phyloP scores from a whole-genome alignment of 2,329 filamentous ascomycete species.

The Ophiocordyceps camponoti-saundersi region DNA sequence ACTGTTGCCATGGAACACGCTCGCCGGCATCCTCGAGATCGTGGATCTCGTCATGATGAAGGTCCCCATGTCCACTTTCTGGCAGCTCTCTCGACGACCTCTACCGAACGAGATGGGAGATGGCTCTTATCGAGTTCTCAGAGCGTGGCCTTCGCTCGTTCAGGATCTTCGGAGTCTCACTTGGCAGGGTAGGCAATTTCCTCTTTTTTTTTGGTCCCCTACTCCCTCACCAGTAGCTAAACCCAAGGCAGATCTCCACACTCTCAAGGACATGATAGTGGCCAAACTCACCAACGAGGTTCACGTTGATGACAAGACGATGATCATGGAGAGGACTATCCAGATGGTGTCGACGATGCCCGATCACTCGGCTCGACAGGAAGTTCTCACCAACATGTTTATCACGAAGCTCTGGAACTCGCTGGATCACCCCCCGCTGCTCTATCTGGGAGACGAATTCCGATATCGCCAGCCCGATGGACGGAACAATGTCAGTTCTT shows the following conservation, averaged over 20 bases:
- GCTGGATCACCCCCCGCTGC: constrained; percentile 54
- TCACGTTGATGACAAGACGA: constrained; percentile 56
- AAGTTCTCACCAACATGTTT: constrained; percentile 48
- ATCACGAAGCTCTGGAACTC: constrained; percentile 54
- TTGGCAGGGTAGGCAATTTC: constrained; percentile 19
- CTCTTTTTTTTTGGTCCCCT: no score
- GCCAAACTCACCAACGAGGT: constrained; percentile 45
- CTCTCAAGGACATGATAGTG: constrained; percentile 43
- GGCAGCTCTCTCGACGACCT: constrained; percentile 36
- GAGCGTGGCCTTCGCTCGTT: constrained; percentile 31
- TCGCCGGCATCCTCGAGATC: not conserved
- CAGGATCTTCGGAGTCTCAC: constrained; percentile 41
- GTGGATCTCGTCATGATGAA: not conserved
- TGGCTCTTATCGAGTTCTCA: constrained; percentile 35
- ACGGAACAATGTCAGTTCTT: constrained; percentile 39
- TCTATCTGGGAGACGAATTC: constrained; percentile 44
- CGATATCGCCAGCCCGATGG: constrained; percentile 55
- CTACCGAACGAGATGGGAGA: constrained; percentile 45
- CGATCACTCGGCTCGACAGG: constrained; percentile 40
- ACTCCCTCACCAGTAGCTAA: no score
- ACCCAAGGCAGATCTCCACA: constrained; percentile 38
- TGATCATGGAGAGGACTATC: constrained; percentile 60
- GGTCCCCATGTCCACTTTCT: constrained; percentile 13
- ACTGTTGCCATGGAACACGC: not conserved
- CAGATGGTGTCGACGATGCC: constrained; percentile 51